Conservation (phyloP, 257 asterid species). For the Nicotiana paniculata region DNA sequence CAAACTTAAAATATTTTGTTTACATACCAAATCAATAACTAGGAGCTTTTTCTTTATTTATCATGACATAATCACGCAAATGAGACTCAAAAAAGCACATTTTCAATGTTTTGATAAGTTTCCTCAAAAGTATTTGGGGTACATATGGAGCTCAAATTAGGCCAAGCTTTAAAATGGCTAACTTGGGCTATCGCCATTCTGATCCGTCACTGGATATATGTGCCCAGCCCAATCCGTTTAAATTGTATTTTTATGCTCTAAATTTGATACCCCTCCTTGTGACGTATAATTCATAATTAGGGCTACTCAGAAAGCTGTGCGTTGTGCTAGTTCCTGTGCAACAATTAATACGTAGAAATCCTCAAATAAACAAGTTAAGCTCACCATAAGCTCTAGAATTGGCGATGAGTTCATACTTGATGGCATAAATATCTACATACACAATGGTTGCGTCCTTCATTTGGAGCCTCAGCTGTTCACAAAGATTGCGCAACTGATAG, state of each 20-base stretch:
- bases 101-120: not conserved
- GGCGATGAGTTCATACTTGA: slow-evolving; percentile 9
- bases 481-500: slow-evolving; percentile 14
- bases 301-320: not conserved
- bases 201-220: not conserved
- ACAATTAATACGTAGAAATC: too few relatives aligned
- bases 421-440: slow-evolving; percentile 13
- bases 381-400: slow-evolving; percentile 7
- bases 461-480: slow-evolving; percentile 19
- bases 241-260: not conserved
- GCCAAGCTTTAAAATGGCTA: not conserved
- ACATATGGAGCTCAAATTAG: not conserved
- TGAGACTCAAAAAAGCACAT: not conserved
- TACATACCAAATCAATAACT: not conserved
- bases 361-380: not conserved
- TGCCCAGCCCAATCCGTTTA: not conserved
- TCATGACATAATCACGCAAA: not conserved
- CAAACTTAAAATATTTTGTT: not conserved
- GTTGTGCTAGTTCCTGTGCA: not conserved
- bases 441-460: slow-evolving; percentile 22
- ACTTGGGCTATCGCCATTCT: not conserved
- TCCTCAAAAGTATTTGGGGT: not conserved
- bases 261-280: not conserved
- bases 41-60: not conserved
- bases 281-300: not conserved